A percentile compares a stretch with the other conserved stretches of the same genome.
These are phyloP conservation scores for Tuctoria greenei DNA, from an alignment of 176 grass and related monocot genomes.

Conservation along the genomic window DNA sequence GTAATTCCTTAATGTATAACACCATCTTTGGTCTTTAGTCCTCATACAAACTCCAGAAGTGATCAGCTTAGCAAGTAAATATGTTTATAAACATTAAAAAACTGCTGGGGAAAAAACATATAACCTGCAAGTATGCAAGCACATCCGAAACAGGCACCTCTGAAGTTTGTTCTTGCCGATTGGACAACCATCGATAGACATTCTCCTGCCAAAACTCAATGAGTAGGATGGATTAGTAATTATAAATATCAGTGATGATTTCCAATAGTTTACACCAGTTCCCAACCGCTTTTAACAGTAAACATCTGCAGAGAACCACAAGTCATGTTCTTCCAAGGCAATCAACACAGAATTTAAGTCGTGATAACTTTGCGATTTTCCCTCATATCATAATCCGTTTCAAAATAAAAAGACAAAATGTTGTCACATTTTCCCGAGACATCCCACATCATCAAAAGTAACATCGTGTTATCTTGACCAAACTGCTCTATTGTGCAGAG, in stretches of 20 bases:
- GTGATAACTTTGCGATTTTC: neutral
- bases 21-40: neutral
- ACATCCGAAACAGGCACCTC: conserved; percentile 42
- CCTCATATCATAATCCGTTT: neutral
- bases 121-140: conserved; percentile 53
- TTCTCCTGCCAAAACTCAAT: conserved; percentile 48
- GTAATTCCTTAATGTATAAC: neutral
- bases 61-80: neutral
- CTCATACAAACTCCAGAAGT: neutral
- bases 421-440: neutral
- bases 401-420: neutral
- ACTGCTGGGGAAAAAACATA: conserved; percentile 18
- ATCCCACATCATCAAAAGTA: conserved; percentile 1
- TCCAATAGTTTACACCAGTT: conserved; percentile 1
- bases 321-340: neutral
- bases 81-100: conserved; percentile 11
- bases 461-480: neutral
- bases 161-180: conserved; percentile 40
- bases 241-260: neutral
- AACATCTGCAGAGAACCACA: neutral
- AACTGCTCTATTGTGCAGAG: neutral
- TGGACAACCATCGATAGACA: conserved; percentile 47
- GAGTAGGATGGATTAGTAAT: neutral
- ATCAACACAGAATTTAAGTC: neutral
- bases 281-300: neutral